These are phyloP conservation scores for Pseudocercospora cruenta DNA, from an alignment of 2,329 filamentous ascomycete species.

Conservation along the genomic window DNA sequence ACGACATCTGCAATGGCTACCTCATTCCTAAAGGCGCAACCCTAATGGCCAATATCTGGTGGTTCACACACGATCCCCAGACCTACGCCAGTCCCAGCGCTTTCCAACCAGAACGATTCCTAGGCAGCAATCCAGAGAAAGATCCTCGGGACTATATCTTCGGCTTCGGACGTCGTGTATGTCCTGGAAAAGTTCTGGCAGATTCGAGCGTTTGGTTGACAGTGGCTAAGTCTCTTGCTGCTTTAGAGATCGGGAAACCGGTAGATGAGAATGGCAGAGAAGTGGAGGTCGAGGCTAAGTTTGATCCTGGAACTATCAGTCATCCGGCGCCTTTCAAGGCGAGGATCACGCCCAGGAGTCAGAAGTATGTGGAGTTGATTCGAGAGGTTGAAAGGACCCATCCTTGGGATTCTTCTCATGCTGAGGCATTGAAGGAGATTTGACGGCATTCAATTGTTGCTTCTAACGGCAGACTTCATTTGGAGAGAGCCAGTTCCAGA, in stretches of 20 bases:
- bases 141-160: slow-evolving; percentile 22
- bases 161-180: slow-evolving; percentile 24
- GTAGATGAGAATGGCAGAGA: slow-evolving; percentile 9
- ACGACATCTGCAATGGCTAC: slow-evolving; percentile 41
- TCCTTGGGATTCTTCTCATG: slow-evolving; percentile 20
- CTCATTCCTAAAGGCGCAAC: slow-evolving; percentile 46
- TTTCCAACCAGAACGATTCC: slow-evolving; percentile 37
- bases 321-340: slow-evolving; percentile 20
- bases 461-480: too few species aligned
- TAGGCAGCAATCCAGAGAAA: slow-evolving; percentile 26
- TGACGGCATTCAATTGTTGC: background rate
- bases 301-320: slow-evolving; percentile 20
- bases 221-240: slow-evolving; percentile 16
- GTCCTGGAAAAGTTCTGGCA: slow-evolving; percentile 21
- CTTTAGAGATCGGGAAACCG: slow-evolving; percentile 15
- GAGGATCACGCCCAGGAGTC: slow-evolving; percentile 12
- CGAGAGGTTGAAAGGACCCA: slow-evolving; percentile 13
- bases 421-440: slow-evolving; percentile 1
- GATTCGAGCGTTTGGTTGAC: slow-evolving; percentile 22
- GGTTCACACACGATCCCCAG: slow-evolving; percentile 38
- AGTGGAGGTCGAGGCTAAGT: slow-evolving; percentile 13
- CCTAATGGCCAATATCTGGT: slow-evolving; percentile 44
- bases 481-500: too few species aligned
- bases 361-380: slow-evolving; percentile 14
- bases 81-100: slow-evolving; percentile 27